Percentiles rank a stretch among this genome's conserved stretches.
Evolutionary conservation across 2,329 filamentous ascomycete species (phyloP).

Genomic region (Colletotrichum sp.): DNA sequence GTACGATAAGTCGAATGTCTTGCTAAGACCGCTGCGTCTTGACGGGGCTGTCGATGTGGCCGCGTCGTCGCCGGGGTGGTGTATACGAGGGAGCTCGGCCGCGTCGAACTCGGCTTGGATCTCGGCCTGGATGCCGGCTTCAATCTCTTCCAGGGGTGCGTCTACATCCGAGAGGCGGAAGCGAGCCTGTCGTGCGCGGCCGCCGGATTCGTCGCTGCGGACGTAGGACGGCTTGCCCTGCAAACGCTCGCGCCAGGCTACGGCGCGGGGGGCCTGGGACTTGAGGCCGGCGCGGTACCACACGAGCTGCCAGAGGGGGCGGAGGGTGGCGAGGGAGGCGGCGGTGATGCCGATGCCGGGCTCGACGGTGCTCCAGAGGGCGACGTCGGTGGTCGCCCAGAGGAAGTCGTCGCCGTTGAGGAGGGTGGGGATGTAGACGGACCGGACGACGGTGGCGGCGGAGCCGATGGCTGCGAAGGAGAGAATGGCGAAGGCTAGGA

Average conservation of each 20-base stretch:
- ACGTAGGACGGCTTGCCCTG: constrained; percentile 13
- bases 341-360: constrained; percentile 47
- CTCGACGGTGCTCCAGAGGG: constrained; percentile 52
- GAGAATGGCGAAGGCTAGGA: constrained; percentile 36
- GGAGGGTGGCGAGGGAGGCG: constrained; percentile 42
- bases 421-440: constrained; percentile 44
- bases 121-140: background rate
- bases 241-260: constrained; percentile 4
- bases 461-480: constrained; percentile 36
- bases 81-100: background rate
- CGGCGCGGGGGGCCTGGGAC: background rate
- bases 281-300: constrained; percentile 1
- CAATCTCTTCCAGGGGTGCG: background rate
- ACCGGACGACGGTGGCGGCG: constrained; percentile 47
- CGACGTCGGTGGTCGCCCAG: constrained; percentile 46
- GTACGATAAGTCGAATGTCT: background rate
- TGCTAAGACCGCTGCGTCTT: constrained; percentile 3
- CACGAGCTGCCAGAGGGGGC: constrained; percentile 32
- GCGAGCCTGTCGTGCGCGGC: background rate
- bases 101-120: background rate
- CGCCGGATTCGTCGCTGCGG: background rate
- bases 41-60: background rate
- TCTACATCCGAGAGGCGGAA: background rate
- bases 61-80: background rate
- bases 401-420: constrained; percentile 44